Base-by-base conservation (phyloP, 768 basidiomycete species). In the Termitomyces sp. region DNA sequence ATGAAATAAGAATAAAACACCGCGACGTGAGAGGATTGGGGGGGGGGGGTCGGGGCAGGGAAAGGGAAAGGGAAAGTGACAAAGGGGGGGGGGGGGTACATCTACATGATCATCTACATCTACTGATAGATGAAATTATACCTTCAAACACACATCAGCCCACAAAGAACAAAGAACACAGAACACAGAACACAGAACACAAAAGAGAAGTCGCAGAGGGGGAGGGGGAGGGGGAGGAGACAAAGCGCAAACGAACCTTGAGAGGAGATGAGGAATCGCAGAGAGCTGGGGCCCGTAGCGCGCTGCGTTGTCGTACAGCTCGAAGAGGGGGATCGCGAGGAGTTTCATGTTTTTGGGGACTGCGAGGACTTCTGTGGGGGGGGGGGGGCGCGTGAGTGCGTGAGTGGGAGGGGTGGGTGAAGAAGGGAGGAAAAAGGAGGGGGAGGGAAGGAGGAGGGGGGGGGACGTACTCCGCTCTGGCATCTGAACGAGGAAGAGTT, bases 281-380 rank as follows among this genome's bases (percentile, higher is more conserved):
- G 93, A 92, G 12, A 98, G 82, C 69, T 97, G 95, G 0, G 96
- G 96, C 1, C 96, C 96, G 69, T 96, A 96, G 59, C 96, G 81
- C 0, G 96, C 95, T 9, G 94, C 92, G 62, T 99, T 99, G 73
- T 98, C 97, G 71, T 98, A 99, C 15, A 98, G 79, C 75, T 99
- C 97, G 70, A 96, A 98, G 40, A 99, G 80, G 0, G 97, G 97
- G 50, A 98, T 94, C 18, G 96, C 96, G 45, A 96, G 86, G 8
- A 99, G 85, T 72, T 98, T 98, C 96, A 98, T 98, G 74, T 99
- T 99, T 76, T 92, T 93, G 0, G 97, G 97, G 4, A 99, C 96
- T 0, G 95, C 94, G 9, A 99, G 87, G 16, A 96, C 92, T 74
- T 97, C 96, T 98, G 74, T 22, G 60, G 33, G 57, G 22, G 6